Evolutionary conservation across 495 filamentous ascomycete genomes (phyloP).

Genomic region (Aspergillus haitiensis): DNA sequence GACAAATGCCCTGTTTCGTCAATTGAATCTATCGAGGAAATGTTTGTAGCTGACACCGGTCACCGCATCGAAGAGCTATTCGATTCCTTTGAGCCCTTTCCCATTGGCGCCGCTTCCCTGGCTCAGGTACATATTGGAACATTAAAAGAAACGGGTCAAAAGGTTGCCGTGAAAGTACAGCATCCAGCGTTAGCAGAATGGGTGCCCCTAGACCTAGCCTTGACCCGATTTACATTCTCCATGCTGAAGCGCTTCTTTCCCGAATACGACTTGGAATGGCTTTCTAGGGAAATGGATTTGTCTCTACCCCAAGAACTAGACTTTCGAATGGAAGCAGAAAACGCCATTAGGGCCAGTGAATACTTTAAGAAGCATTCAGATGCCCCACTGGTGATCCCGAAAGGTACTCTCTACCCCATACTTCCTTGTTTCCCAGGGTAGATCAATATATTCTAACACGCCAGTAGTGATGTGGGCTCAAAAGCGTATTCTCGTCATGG

Average conservation of each 20-base stretch:
- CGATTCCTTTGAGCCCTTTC: conserved; percentile 71
- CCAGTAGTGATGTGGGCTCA: conserved; percentile 86
- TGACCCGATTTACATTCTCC: conserved; percentile 86
- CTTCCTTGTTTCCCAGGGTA: not conserved
- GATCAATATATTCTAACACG: conserved; percentile 19
- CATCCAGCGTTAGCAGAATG: conserved; percentile 90
- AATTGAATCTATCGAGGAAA: conserved; percentile 78
- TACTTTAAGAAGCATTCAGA: conserved; percentile 73
- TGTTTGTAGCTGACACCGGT: conserved; percentile 85
- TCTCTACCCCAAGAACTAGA: conserved; percentile 91
- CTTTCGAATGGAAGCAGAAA: conserved; percentile 82
- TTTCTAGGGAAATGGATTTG: conserved; percentile 86
- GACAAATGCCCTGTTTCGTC: conserved; percentile 94
- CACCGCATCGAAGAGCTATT: conserved; percentile 79
- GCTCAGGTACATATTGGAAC: conserved; percentile 95
- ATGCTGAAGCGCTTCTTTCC: conserved; percentile 92
- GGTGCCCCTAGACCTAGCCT: conserved; percentile 81
- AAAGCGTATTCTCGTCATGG: conserved; percentile 92
- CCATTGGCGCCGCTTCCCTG: conserved; percentile 89
- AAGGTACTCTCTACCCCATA: conserved; percentile 41
- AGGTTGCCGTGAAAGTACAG: conserved; percentile 97
- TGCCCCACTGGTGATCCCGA: conserved; percentile 81
- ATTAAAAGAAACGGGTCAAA: conserved; percentile 77
- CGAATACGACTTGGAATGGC: conserved; percentile 95
- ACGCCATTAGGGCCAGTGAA: conserved; percentile 73